A percentile compares a stretch with the other conserved stretches of the same genome.
These are phyloP conservation scores for Hortiboletus flavorubellus DNA, from an alignment of 768 basidiomycete genomes.

Conservation along the genomic window DNA sequence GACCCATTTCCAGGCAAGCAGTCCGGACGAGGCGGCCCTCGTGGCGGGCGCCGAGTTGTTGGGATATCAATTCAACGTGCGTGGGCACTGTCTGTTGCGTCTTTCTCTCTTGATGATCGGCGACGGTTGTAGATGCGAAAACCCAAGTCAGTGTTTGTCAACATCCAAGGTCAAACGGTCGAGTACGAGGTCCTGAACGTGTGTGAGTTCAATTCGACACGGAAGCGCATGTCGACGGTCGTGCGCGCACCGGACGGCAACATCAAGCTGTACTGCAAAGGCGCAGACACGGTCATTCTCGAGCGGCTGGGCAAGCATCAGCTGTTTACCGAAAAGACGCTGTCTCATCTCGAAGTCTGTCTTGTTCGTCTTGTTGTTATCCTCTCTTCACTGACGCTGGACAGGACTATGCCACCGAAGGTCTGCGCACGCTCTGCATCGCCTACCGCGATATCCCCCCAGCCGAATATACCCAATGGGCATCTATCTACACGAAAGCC, in stretches of 20 bases:
- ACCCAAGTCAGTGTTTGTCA: slow-evolving; percentile 92
- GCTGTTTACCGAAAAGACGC: slow-evolving; percentile 78
- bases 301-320: slow-evolving; percentile 89
- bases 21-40: slow-evolving; percentile 95
- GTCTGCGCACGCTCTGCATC: slow-evolving; percentile 86
- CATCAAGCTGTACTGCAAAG: slow-evolving; percentile 95
- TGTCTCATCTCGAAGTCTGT: slow-evolving; percentile 84
- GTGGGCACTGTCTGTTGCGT: slow-evolving; percentile 28
- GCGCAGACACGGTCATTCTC: slow-evolving; percentile 96
- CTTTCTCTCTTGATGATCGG: background rate
- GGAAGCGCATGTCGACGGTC: slow-evolving; percentile 97
- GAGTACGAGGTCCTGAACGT: slow-evolving; percentile 95
- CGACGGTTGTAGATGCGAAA: slow-evolving; percentile 72
- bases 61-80: slow-evolving; percentile 90
- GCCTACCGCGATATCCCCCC: too few relatives aligned
- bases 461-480: slow-evolving; percentile 65
- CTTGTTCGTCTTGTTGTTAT: background rate
- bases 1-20: slow-evolving; percentile 91
- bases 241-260: slow-evolving; percentile 83
- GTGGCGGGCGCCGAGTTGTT: slow-evolving; percentile 91
- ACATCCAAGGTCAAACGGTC: slow-evolving; percentile 62
- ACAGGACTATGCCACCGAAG: slow-evolving; percentile 95
- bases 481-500: slow-evolving; percentile 82
- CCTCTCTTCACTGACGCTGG: background rate
- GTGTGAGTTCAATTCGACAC: slow-evolving; percentile 97